phyloP scores from a whole-genome alignment of 208 protist species.

The Trypanosoma brucei region DNA sequence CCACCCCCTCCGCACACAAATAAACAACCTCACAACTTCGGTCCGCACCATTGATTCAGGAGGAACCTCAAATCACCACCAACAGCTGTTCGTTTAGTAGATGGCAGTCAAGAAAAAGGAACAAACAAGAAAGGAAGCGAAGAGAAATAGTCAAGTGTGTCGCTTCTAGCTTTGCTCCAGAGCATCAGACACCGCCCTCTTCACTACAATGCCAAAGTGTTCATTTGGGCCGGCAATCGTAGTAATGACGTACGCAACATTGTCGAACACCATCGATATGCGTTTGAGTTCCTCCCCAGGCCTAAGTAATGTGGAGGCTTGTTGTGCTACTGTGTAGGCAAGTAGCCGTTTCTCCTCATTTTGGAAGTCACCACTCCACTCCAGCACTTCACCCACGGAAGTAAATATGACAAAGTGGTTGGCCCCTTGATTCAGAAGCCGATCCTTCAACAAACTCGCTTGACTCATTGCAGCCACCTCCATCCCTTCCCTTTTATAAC shows the following conservation, averaged over 20 bases:
- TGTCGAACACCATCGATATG: slow-evolving; percentile 71
- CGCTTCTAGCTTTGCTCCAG: slow-evolving; percentile 6
- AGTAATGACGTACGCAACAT: slow-evolving; percentile 75
- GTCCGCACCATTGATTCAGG: too few species aligned
- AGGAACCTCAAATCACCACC: background rate
- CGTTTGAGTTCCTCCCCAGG: slow-evolving; percentile 60
- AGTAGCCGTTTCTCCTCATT: slow-evolving; percentile 57
- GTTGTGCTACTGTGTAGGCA: slow-evolving; percentile 72
- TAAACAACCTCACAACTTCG: too few species aligned
- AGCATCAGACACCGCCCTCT: slow-evolving; percentile 29
- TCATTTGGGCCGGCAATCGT: slow-evolving; percentile 39
- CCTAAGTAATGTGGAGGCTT: slow-evolving; percentile 42
- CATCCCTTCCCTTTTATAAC: slow-evolving; percentile 2
- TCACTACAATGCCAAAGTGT: slow-evolving; percentile 61
- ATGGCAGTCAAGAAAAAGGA: background rate
- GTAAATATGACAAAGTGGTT: slow-evolving; percentile 84
- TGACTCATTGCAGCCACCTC: slow-evolving; percentile 38
- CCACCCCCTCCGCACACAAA: too few species aligned
- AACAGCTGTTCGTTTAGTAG: background rate
- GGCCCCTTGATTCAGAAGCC: slow-evolving; percentile 72
- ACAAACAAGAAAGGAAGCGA: background rate
- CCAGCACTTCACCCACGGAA: slow-evolving; percentile 53
- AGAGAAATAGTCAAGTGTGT: too few species aligned
- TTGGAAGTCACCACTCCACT: slow-evolving; percentile 76
- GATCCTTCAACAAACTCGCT: slow-evolving; percentile 71